Conservation (phyloP, 768 basidiomycete species). For the Clathrus columnatus region DNA sequence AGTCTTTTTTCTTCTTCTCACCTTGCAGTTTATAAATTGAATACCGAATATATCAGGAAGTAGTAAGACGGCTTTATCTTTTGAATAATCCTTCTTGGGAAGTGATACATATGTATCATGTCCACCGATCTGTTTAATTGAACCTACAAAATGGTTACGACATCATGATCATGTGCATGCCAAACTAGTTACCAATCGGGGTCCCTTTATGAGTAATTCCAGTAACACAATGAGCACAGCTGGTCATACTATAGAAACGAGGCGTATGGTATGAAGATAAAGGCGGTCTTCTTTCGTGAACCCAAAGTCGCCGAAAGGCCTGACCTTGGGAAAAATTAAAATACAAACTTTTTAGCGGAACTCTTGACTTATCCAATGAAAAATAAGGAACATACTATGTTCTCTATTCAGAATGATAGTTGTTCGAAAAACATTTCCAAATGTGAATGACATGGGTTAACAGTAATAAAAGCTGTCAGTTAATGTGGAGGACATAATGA, state of each 20-base stretch:
- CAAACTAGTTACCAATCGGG: conserved; percentile 22
- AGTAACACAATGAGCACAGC: conserved; percentile 47
- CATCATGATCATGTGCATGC: not conserved
- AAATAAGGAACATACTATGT: no score
- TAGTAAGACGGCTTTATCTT: conserved; percentile 49
- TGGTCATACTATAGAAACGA: conserved; percentile 31
- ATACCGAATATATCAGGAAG: conserved; percentile 46
- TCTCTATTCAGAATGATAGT: no score
- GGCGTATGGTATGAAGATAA: not conserved
- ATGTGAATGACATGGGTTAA: no score
- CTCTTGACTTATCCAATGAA: no score
- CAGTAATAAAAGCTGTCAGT: no score
- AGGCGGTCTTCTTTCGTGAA: not conserved
- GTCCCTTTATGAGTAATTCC: conserved; percentile 34
- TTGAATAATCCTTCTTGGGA: conserved; percentile 39
- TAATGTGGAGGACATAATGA: no score
- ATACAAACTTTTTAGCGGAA: no score
- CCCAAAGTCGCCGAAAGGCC: not conserved
- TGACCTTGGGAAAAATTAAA: not conserved
- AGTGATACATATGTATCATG: conserved; percentile 46
- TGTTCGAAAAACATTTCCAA: no score
- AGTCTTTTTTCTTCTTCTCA: conserved; percentile 12
- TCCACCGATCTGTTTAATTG: conserved; percentile 37
- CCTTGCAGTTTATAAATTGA: conserved; percentile 37
- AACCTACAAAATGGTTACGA: conserved; percentile 28